phyloP scores from a whole-genome alignment of 805 yeast genomes.

The Kuraishia hungarica region DNA sequence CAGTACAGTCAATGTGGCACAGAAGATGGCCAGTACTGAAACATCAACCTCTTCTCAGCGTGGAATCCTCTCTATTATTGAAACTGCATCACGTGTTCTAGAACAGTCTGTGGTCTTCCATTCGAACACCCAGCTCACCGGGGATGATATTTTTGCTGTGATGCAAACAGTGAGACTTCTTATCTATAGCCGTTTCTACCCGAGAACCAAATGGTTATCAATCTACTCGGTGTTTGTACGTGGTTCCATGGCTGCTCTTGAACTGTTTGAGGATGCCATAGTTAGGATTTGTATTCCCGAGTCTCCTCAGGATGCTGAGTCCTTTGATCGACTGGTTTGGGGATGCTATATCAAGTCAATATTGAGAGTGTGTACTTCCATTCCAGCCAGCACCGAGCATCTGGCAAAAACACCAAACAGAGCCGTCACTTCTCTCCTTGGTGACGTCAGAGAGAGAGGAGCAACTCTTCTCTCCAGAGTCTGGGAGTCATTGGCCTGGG shows the following conservation, averaged over 20 bases:
- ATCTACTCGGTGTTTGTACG: conserved; percentile 50
- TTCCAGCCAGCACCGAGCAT: conserved; percentile 62
- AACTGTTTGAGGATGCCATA: conserved; percentile 42
- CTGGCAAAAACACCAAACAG: conserved; percentile 65
- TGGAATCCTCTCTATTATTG: background rate
- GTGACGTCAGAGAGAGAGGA: conserved; percentile 52
- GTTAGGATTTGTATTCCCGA: conserved; percentile 43
- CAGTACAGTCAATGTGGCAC: conserved; percentile 33
- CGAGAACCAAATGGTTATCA: conserved; percentile 67
- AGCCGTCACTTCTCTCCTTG: conserved; percentile 57
- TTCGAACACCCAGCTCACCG: background rate
- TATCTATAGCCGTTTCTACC: conserved; percentile 50
- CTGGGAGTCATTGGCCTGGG: conserved; percentile 75
- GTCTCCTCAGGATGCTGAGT: conserved; percentile 34
- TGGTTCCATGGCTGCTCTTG: conserved; percentile 45
- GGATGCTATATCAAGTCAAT: conserved; percentile 50
- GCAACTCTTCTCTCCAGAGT: conserved; percentile 44
- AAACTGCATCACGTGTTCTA: background rate
- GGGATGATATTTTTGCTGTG: background rate
- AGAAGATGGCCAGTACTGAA: conserved; percentile 2
- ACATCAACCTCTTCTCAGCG: too few relatives aligned
- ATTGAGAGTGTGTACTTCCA: conserved; percentile 52
- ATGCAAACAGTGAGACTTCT: conserved; percentile 33
- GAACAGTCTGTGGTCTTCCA: background rate
- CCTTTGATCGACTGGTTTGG: conserved; percentile 59